Base-by-base conservation (phyloP, 2,329 filamentous ascomycete genomes). In the Trichoderma aggressivum region DNA sequence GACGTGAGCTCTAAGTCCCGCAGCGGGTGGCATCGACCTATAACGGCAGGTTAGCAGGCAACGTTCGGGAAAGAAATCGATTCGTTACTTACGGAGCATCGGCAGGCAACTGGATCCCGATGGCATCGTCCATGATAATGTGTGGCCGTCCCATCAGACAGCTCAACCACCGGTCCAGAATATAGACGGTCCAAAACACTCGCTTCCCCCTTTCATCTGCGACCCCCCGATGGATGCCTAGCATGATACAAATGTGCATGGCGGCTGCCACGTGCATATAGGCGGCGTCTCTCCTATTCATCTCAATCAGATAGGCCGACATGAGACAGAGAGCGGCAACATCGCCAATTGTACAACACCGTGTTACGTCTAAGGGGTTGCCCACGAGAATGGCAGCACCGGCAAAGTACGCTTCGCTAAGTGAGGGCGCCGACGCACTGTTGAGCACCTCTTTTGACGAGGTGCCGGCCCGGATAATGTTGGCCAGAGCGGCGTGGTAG, bases 141-240 rank as follows among this genome's bases (percentile, higher is more conserved):
- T 84, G 82, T 1, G 85, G 84, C 16, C 85, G 81, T 6, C 86
- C 85, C 79, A 86, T 84, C 5, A 86, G 77, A 70, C 83, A 86
- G 72, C 84, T 83, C 55, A 86, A 73, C 77, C 79, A 86, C 59
- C 84, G 80, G 73, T 87, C 85, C 16, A 87, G 75, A n/a, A 84
- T 80, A 70, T 86, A 87, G 2, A 86, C 78, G 0, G 85, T 87
- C 85, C 85, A 87, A 69, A 87, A 86, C 7, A 84, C 79, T 43
- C 85, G 78, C 73, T 84, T 86, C 1, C 81, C 81, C 26, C 76
- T 75, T 74, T 86, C 85, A 55, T 85, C 80, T 3, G 80, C 77
- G 74, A 79, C 81, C 4, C 83, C 84, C 16, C 81, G 77, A 72
- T 86, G 83, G 1, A 84, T 79, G n/a, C 86, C 86, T 39, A 84